Percentiles rank a stretch among this genome's conserved stretches.
Conservation (phyloP, 2,329 filamentous ascomycete genomes). For the Phyllosticta citrichinensis region DNA sequence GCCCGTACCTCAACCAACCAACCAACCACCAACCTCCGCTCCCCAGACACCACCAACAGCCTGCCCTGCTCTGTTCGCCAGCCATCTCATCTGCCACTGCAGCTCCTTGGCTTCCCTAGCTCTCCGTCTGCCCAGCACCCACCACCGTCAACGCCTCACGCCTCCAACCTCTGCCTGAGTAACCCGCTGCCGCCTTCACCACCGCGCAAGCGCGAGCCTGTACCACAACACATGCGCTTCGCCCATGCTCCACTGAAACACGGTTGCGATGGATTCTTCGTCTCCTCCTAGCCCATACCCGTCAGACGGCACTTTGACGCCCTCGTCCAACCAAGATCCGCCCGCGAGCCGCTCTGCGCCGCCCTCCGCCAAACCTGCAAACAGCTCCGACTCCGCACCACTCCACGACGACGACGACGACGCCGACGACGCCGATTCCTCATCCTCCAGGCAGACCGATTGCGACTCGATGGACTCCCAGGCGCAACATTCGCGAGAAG, state of each 20-base stretch:
- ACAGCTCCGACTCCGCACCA: neutral
- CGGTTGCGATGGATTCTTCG: slow-evolving; percentile 21
- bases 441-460: neutral
- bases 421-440: neutral
- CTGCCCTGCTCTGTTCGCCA: neutral
- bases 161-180: neutral
- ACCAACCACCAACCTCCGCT: neutral
- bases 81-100: neutral
- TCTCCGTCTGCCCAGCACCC: neutral
- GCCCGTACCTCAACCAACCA: neutral
- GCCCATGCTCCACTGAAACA: slow-evolving; percentile 10
- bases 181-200: neutral
- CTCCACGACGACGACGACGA: neutral
- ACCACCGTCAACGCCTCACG: neutral
- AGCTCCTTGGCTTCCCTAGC: neutral
- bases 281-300: slow-evolving; percentile 20
- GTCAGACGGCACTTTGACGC: slow-evolving; percentile 19
- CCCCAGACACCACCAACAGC: neutral
- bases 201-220: neutral
- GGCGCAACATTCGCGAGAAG: slow-evolving; percentile 17
- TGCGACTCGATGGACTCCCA: slow-evolving; percentile 6
- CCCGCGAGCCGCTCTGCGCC: neutral
- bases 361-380: neutral
- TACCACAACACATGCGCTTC: slow-evolving; percentile 6
- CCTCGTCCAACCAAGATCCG: slow-evolving; percentile 19